Evolutionary conservation across 2,329 filamentous ascomycete species (phyloP).

Genomic region (Ophiostoma sp.): DNA sequence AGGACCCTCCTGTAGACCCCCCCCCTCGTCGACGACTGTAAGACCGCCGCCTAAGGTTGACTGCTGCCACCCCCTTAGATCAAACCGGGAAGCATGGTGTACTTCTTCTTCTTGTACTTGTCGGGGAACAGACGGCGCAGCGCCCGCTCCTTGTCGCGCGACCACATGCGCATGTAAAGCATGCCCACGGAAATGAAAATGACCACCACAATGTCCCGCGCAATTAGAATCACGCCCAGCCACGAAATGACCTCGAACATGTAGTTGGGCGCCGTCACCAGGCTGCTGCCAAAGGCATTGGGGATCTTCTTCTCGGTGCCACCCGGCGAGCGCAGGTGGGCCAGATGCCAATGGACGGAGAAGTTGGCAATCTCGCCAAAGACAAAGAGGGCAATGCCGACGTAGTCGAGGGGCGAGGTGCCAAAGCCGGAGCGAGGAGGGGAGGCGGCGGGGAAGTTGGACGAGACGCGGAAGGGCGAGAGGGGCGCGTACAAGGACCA

Average conservation of each 20-base stretch:
- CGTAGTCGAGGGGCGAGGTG: slow-evolving; percentile 54
- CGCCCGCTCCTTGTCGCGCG: slow-evolving; percentile 83
- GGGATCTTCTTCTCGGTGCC: slow-evolving; percentile 88
- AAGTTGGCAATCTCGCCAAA: slow-evolving; percentile 81
- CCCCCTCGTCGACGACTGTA: background rate
- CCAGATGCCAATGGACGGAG: slow-evolving; percentile 75
- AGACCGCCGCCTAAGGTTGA: background rate
- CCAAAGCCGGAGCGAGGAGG: slow-evolving; percentile 32
- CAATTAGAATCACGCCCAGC: slow-evolving; percentile 78
- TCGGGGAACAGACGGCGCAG: slow-evolving; percentile 90
- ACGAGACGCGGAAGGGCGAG: slow-evolving; percentile 54
- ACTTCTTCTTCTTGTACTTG: slow-evolving; percentile 94
- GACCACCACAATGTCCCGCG: slow-evolving; percentile 73
- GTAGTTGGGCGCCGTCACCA: slow-evolving; percentile 97
- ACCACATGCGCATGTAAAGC: slow-evolving; percentile 84
- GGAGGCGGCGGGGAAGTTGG: slow-evolving; percentile 22
- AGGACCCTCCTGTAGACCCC: background rate
- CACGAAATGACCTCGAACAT: slow-evolving; percentile 88
- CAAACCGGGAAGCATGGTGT: slow-evolving; percentile 75
- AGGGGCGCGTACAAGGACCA: slow-evolving; percentile 81
- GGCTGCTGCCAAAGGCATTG: slow-evolving; percentile 74
- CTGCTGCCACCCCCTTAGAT: slow-evolving; percentile 48
- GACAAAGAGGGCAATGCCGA: slow-evolving; percentile 69
- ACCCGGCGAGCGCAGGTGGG: slow-evolving; percentile 72
- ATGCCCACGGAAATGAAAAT: slow-evolving; percentile 74